Evolutionary conservation across 352 stramenopile species (phyloP), one percentile per base, ranked within the genome.

Genomic region (Phytophthora macrochlamydospora): DNA sequence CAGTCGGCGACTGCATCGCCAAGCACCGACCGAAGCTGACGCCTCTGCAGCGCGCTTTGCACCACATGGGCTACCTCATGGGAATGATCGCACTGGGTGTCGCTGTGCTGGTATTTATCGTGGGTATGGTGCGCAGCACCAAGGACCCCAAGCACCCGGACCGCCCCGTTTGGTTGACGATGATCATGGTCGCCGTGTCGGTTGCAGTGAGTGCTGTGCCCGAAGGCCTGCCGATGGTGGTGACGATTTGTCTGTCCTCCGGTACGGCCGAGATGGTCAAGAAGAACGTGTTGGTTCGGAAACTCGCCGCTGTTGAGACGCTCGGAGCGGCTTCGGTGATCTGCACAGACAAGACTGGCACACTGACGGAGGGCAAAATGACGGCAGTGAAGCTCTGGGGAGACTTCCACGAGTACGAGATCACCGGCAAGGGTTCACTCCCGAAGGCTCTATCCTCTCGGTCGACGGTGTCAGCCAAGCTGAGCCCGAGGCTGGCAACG

Each of bases 331-430:
- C 93, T 3, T 97, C 92, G 5, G 92, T 98, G 0, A 95, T 97
- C 51, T 98, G 84, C 51, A 92, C 85, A 0, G 96, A 99, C 74
- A 99, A 99, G 80, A 99, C 96, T 0, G 96, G 96, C 8, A 99
- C 96, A 9, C 71, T 99, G 11, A 99, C 96, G 0, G 85, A 93
- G 43, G 87, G 87, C 45, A 90, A 92, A 51, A 95, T 95, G 87
- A 92, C 83, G 2, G 87, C 83, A 0, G 73, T 93, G 37, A 91
- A 91, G 65, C 71, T 92, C 48, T 95, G 81, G 79, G 75, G 80
- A 11, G 83, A 91, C 64, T 92, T 89, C 56, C 69, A 76, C 38
- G 74, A 86, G 63, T 92, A 90, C 59, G 63, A 65, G 0, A 91
- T 91, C 61, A 91, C 78, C 1, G 81, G 79, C 24, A 87, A 89